Evolutionary conservation across 164 flowering plant species (phyloP), one percentile per base, ranked within the genome.

Genomic region (Cinnamomum micranthum): DNA sequence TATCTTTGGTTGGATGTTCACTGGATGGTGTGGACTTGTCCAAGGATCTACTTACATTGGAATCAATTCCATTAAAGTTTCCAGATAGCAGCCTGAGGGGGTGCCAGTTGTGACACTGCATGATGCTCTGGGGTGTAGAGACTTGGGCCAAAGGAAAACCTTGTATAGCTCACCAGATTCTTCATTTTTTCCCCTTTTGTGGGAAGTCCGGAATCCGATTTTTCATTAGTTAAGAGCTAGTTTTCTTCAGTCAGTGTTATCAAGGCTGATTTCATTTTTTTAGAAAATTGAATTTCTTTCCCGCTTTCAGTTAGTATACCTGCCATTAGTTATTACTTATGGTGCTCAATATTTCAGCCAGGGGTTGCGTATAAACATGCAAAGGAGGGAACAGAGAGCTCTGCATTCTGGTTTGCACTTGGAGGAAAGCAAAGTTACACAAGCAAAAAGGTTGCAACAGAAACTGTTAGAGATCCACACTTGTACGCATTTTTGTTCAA

Each of bases 301-400:
- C 27, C 6, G 28, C 66, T 23, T 10, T 63, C 66, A 63, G 24
- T 63, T 63, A 22, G n/a, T 63, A 7, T 31, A 14, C 60, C 41
- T 63, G 64, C 41, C 6, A 47, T 65, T 63, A 63, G 5, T 75
- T 65, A 11, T 27, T 35, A 70, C 55, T 41, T 41, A 62, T 19
- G 58, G 19, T 55, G 22, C 68, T 59, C 24, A 51, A 59, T 73
- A 65, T 31, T 82, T 82, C 88, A 96, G 99, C 98, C 99, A 2
- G 98, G 97, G 75, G 88, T 80, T 83, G 41, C 88, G 72, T 27
- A 90, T 79, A 96, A 96, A 84, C 92, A 88, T 85, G 90, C 94
- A 27, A 96, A 94, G 81, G 99, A 96, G 79, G 99, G 99, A 83
- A 94, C 99, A 58, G 99, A 96, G 82, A 91, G 84, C 83, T 94